Percentiles rank a stretch among this genome's conserved stretches.
Evolutionary conservation across 495 filamentous ascomycete genomes (phyloP).

Genomic region (Rostrohypoxylon terebratum): DNA sequence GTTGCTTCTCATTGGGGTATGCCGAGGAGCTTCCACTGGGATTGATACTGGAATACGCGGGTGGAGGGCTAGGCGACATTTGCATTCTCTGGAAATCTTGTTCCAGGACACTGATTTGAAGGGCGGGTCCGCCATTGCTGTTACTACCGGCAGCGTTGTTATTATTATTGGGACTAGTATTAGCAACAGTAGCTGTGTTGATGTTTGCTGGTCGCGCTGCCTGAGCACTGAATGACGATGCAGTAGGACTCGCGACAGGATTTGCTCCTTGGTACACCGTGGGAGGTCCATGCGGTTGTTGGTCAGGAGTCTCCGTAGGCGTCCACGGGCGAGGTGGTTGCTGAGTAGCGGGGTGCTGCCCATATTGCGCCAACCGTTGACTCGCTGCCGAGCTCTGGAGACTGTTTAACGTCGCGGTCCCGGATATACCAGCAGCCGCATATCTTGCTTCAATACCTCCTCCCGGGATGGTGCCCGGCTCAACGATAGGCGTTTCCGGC

Average conservation of each 20-base stretch:
- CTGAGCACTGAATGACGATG: conserved; percentile 49
- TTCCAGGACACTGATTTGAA: conserved; percentile 75
- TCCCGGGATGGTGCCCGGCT: conserved; percentile 73
- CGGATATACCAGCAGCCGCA: conserved; percentile 88
- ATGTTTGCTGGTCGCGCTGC: conserved; percentile 47
- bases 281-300: conserved; percentile 89
- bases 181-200: conserved; percentile 37
- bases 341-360: conserved; percentile 54
- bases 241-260: conserved; percentile 57
- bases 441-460: conserved; percentile 90
- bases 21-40: conserved; percentile 58
- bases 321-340: conserved; percentile 86
- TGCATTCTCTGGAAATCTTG: conserved; percentile 91
- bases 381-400: conserved; percentile 87
- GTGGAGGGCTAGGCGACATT: conserved; percentile 84
- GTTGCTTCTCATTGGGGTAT: conserved; percentile 85
- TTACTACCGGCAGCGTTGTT: conserved; percentile 19
- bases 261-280: conserved; percentile 90
- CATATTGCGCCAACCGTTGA: conserved; percentile 80
- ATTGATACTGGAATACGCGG: conserved; percentile 87
- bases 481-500: conserved; percentile 91
- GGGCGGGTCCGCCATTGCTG: conserved; percentile 35
- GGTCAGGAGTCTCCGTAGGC: conserved; percentile 90
- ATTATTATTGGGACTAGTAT: conserved; percentile 20
- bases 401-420: conserved; percentile 80